Conservation (phyloP, 768 basidiomycete genomes). For the Artomyces pyxidatus region DNA sequence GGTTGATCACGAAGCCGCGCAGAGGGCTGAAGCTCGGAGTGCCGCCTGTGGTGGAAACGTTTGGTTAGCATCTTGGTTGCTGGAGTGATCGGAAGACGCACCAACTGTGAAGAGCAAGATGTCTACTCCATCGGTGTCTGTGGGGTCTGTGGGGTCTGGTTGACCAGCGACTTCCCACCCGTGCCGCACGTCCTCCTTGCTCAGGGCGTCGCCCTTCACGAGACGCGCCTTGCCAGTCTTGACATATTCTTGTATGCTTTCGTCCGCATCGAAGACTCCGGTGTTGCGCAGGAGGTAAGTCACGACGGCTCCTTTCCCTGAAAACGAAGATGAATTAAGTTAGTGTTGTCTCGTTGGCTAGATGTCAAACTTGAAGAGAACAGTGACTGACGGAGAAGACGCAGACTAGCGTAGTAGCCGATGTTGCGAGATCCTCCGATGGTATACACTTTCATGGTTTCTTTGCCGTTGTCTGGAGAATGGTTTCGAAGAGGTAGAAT, state of each 20-base stretch:
- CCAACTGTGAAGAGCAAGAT: slow-evolving; percentile 57
- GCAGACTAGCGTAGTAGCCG: slow-evolving; percentile 26
- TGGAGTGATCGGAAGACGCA: slow-evolving; percentile 19
- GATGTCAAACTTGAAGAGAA: not conserved
- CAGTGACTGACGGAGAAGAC: slow-evolving; percentile 24
- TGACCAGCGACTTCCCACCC: slow-evolving; percentile 41
- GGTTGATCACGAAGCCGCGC: slow-evolving; percentile 41
- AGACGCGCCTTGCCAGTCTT: slow-evolving; percentile 43
- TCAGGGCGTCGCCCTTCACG: slow-evolving; percentile 54
- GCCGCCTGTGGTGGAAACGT: slow-evolving; percentile 32
- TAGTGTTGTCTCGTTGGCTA: not conserved
- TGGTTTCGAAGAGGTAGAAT: not conserved
- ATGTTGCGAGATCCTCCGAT: slow-evolving; percentile 34
- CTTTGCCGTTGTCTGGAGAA: too few relatives aligned
- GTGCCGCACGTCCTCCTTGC: slow-evolving; percentile 38
- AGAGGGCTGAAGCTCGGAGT: slow-evolving; percentile 34
- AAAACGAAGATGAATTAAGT: not conserved
- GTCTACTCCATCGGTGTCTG: slow-evolving; percentile 34
- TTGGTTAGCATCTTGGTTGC: not conserved
- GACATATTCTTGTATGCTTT: slow-evolving; percentile 42
- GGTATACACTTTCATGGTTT: slow-evolving; percentile 24
- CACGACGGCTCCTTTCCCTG: slow-evolving; percentile 51
- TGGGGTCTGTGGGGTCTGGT: slow-evolving; percentile 12
- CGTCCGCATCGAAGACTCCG: slow-evolving; percentile 45
- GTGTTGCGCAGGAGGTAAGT: slow-evolving; percentile 55